Evolutionary conservation across 2,329 filamentous ascomycete species (phyloP).

Genomic region (Colletotrichum sp.): DNA sequence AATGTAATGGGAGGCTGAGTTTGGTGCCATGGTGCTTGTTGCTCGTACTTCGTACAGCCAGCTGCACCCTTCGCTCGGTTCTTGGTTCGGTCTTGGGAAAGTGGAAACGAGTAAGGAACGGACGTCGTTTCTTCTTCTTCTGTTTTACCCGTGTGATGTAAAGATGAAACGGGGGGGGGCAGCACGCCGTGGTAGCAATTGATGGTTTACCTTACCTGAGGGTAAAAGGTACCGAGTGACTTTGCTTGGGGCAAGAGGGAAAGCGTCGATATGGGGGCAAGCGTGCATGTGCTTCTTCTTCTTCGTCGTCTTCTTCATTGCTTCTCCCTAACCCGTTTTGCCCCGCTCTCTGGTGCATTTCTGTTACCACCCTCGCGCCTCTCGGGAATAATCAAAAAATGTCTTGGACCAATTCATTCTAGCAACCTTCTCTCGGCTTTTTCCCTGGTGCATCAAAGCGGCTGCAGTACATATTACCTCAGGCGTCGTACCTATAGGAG

Average conservation of each 20-base stretch:
- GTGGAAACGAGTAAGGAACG: slow-evolving; percentile 18
- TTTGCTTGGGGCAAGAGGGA: not conserved
- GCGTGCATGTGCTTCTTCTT: not conserved
- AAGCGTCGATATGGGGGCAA: not conserved
- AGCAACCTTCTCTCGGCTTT: not conserved
- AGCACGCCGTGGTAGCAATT: not conserved
- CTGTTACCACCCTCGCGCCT: not conserved
- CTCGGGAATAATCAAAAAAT: not conserved
- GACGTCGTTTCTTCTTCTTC: slow-evolving; percentile 17
- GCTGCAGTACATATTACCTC: not conserved
- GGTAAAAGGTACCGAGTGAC: not conserved
- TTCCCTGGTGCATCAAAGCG: not conserved
- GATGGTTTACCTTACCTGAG: not conserved
- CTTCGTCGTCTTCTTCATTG: not conserved
- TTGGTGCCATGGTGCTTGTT: not conserved
- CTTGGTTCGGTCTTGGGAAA: not conserved
- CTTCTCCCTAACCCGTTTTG: not conserved
- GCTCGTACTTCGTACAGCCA: not conserved
- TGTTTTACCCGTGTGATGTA: slow-evolving; percentile 3
- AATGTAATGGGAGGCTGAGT: not conserved
- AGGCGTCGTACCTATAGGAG: not conserved
- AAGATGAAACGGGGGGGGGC: slow-evolving; percentile 13
- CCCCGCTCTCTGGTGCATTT: not conserved
- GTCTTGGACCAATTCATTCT: not conserved
- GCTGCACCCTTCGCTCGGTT: not conserved